Evolutionary conservation across 2,329 filamentous ascomycete species (phyloP).

Genomic region (Stachybotrys echinatus): DNA sequence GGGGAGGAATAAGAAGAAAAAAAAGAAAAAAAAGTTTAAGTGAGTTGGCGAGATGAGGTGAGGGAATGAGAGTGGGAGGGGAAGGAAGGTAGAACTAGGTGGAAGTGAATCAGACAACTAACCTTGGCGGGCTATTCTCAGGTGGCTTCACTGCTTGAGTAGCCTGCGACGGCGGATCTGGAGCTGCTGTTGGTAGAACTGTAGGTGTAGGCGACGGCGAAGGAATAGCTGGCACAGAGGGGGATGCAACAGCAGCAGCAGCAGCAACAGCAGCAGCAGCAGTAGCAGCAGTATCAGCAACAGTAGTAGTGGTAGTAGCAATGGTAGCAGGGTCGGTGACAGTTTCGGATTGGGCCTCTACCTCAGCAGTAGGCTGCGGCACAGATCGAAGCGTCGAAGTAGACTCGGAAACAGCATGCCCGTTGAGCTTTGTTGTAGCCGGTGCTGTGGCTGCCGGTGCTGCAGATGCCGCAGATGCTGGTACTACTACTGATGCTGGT

Average conservation of each 20-base stretch:
- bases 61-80: not conserved
- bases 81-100: not conserved
- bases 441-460: not conserved
- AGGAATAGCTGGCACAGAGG: not conserved
- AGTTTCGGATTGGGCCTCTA: too few species aligned
- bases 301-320: not conserved
- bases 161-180: not conserved
- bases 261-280: not conserved
- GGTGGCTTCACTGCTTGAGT: not conserved
- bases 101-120: not conserved
- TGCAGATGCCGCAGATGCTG: not conserved
- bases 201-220: not conserved
- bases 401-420: not conserved
- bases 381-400: not conserved
- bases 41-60: not conserved
- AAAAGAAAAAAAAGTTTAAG: conserved; percentile 7
- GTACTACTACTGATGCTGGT: not conserved
- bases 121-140: not conserved
- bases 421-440: not conserved
- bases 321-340: not conserved
- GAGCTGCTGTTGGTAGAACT: not conserved
- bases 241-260: not conserved
- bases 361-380: not conserved
- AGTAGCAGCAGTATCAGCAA: not conserved
- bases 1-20: conserved; percentile 6